Evolutionary conservation across 2,329 filamentous ascomycete genomes (phyloP).

Genomic region (Venturia carpophila): DNA sequence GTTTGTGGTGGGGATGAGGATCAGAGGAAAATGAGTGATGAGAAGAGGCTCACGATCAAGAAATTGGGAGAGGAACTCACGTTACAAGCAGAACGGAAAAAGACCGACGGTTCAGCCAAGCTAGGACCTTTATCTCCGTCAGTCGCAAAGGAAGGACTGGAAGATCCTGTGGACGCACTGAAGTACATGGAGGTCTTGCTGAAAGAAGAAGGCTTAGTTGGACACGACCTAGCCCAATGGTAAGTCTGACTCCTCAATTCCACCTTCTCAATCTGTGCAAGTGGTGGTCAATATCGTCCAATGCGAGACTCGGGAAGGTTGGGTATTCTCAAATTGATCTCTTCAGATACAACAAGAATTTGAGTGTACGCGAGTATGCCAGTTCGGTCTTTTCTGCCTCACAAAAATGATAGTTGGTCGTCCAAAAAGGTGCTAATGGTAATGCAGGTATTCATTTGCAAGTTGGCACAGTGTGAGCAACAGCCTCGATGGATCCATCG

Average conservation of each 20-base stretch:
- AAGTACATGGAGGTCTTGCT: slow-evolving; percentile 10
- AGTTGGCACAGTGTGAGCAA: slow-evolving; percentile 14
- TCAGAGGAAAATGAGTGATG: slow-evolving; percentile 5
- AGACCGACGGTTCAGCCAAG: neutral
- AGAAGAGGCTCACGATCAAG: slow-evolving; percentile 17
- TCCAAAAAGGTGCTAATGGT: neutral
- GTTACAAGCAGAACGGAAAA: slow-evolving; percentile 23
- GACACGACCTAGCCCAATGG: slow-evolving; percentile 15
- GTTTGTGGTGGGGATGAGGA: slow-evolving; percentile 22
- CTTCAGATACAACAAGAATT: neutral
- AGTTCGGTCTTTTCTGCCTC: neutral
- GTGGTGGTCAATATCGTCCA: neutral
- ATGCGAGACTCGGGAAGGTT: neutral
- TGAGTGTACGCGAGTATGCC: neutral
- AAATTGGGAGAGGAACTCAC: slow-evolving; percentile 20
- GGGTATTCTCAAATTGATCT: neutral
- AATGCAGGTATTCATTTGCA: slow-evolving; percentile 13
- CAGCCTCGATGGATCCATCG: slow-evolving; percentile 6
- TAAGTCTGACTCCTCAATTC: neutral
- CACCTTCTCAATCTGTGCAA: neutral
- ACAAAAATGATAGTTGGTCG: neutral
- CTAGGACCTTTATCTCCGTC: neutral
- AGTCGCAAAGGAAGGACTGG: slow-evolving; percentile 2
- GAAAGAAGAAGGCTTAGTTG: slow-evolving; percentile 15
- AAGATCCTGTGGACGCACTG: slow-evolving; percentile 10